A percentile compares a stretch with the other conserved stretches of the same genome.
phyloP scores from a whole-genome alignment of 2,329 filamentous ascomycete species.

The Ophiostoma angusticollis region DNA sequence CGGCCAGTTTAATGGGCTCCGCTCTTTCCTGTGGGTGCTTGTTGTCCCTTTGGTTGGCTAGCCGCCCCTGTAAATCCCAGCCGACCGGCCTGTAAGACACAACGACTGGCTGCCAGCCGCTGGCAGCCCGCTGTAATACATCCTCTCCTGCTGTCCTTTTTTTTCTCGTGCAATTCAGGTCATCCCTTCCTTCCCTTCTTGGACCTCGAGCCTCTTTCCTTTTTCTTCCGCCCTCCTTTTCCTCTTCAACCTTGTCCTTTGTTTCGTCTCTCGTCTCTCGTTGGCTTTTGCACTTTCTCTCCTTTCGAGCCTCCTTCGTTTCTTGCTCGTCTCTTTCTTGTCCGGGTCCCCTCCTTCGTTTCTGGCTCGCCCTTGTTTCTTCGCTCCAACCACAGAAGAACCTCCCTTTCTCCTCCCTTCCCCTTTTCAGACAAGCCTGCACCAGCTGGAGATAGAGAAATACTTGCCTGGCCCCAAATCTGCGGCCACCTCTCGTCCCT shows the following conservation, averaged over 20 bases:
- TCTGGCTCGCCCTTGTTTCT: background rate
- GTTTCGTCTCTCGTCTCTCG: background rate
- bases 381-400: background rate
- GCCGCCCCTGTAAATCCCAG: conserved; percentile 10
- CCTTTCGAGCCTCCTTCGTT: background rate
- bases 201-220: background rate
- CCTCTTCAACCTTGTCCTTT: background rate
- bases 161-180: background rate
- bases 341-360: background rate
- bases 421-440: conserved; percentile 10
- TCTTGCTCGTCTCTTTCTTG: background rate
- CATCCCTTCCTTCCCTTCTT: conserved; percentile 4
- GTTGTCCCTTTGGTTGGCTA: conserved; percentile 11
- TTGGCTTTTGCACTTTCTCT: background rate
- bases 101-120: conserved; percentile 8
- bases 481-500: background rate
- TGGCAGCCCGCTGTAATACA: conserved; percentile 2
- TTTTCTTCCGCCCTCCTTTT: conserved; percentile 1
- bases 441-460: conserved; percentile 1
- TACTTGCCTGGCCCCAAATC: conserved; percentile 3
- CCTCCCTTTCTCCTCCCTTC: background rate
- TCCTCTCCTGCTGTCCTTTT: conserved; percentile 3
- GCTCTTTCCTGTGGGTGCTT: background rate
- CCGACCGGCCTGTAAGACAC: conserved; percentile 1
- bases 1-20: too few species aligned